Evolutionary conservation across 768 basidiomycete species (phyloP), one percentile per base, ranked within the genome.

Genomic region (Tylopilus subfusipes): DNA sequence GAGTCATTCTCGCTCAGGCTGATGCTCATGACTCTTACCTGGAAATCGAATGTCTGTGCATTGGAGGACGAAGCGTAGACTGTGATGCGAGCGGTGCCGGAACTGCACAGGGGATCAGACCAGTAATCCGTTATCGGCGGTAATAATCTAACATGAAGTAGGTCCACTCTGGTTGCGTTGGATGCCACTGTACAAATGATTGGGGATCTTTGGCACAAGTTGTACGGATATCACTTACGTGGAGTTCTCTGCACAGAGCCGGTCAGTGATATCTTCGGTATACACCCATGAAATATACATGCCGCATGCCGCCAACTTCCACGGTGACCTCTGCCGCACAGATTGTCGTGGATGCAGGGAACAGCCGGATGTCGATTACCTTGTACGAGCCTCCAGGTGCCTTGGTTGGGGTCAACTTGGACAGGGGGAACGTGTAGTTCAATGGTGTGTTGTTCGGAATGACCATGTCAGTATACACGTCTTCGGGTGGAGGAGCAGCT

Each of bases 301-400:
- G 81, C 81, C 82, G 76, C 72, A 85, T 78, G 11, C 80, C 84
- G n/a, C 81, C 84, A 30, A 76, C 78, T 51, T 84, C 77, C 27
- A 86, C 76, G 3, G 70, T 75, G 2, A 86, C 80, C 54, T 85
- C 82, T 5, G 77, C 85, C 4, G 76, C 79, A 18, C 79, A 76
- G 34, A 85, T 77, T 1, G 78, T 82, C 33, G 76, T 70, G 2
- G 85, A 63, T 8, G 78, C 78, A 19, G 70, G 69, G 69, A 88
- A 87, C 4, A 76, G 75, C 24, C 68, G 68, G 0, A 78, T 76
- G 62, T 88, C 85, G 11, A 83, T 76, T 16, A 85, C 74, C 65
- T 85, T 86, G 57, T 82, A 76, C 3, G 77, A 72, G 9, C 86
- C 86, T 34, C 84, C 84, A 14, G 73, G 72, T 42, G 76, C 73